These are phyloP conservation scores for maize (Zea mays) DNA, from an alignment of 176 grass and related monocot species.

Conservation along the genomic window DNA sequence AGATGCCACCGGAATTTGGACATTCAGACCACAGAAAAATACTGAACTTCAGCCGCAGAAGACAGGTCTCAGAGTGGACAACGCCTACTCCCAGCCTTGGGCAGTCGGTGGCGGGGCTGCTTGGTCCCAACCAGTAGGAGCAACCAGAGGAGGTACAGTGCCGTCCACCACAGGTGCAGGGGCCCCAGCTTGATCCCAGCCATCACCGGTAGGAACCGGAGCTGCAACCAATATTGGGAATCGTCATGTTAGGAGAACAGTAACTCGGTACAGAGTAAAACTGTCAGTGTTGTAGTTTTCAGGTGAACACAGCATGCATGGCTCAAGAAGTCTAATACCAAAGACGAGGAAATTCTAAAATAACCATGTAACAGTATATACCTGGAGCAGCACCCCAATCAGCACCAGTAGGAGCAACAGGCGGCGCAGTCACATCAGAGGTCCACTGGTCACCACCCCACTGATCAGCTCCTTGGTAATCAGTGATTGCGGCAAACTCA, in stretches of 20 bases:
- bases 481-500: too few relatives aligned
- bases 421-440: too few relatives aligned
- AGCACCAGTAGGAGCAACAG: too few relatives aligned
- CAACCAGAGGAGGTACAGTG: slow-evolving; percentile 25
- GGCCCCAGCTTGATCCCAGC: slow-evolving; percentile 58
- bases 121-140: slow-evolving; percentile 62
- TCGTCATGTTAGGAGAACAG: not conserved
- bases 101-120: slow-evolving; percentile 41
- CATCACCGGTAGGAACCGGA: too few relatives aligned
- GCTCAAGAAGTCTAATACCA: not conserved
- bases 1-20: not conserved
- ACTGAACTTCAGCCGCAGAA: slow-evolving; percentile 28
- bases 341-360: not conserved
- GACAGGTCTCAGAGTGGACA: not conserved
- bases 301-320: not conserved
- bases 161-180: slow-evolving; percentile 40
- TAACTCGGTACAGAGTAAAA: not conserved
- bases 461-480: too few relatives aligned
- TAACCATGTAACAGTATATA: not conserved
- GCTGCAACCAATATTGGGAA: slow-evolving; percentile 38
- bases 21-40: slow-evolving; percentile 29
- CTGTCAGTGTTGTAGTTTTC: not conserved
- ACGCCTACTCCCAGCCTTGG: slow-evolving; percentile 60
- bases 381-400: slow-evolving; percentile 60
- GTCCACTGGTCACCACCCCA: too few relatives aligned